These are phyloP conservation scores for Endothia cerciana DNA, from an alignment of 2,329 filamentous ascomycete genomes.

Conservation along the genomic window DNA sequence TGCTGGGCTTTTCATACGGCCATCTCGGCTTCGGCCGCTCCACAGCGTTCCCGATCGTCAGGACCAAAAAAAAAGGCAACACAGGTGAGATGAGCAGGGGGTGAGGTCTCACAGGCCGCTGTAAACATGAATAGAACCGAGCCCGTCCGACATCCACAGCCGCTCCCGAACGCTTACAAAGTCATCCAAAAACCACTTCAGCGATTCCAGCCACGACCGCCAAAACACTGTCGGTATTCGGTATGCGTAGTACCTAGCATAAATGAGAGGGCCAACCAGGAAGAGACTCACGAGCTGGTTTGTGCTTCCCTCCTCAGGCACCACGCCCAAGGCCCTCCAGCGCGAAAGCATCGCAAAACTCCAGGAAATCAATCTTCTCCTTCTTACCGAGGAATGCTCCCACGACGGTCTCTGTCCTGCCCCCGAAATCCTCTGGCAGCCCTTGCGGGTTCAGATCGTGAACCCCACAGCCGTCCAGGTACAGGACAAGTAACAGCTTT, in stretches of 20 bases:
- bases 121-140: no score
- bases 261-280: no score
- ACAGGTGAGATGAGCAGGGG: no score
- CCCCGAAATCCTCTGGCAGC: background rate
- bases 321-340: background rate
- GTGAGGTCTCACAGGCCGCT: no score
- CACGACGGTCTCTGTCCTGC: background rate
- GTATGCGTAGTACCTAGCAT: background rate
- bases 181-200: background rate
- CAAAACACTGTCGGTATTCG: background rate
- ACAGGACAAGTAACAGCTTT: background rate
- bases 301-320: background rate
- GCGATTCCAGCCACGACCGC: background rate
- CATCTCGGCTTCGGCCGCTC: no score
- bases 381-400: background rate
- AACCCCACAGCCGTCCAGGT: background rate
- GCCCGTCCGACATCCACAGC: no score
- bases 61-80: no score
- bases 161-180: background rate
- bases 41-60: no score
- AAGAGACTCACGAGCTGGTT: background rate
- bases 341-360: background rate
- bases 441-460: background rate
- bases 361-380: background rate
- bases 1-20: no score